These are phyloP conservation scores for Leccinum boreale DNA, from an alignment of 768 basidiomycete species.

Conservation along the genomic window DNA sequence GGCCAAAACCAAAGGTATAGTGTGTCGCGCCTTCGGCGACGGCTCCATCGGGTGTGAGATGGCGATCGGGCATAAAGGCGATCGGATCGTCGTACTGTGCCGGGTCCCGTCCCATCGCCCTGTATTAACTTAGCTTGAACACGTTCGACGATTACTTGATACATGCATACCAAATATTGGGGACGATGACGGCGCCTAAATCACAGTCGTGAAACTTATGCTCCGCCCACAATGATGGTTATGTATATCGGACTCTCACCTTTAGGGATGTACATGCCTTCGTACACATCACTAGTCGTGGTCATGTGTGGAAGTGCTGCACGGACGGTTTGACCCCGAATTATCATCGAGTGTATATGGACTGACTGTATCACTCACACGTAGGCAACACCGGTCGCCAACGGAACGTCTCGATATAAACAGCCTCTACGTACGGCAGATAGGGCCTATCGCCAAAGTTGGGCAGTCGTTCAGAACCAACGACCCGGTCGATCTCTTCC, in stretches of 20 bases:
- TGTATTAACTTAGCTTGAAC: slow-evolving; percentile 15
- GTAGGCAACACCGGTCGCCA: slow-evolving; percentile 30
- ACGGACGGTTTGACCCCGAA: neutral
- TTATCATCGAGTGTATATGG: too few relatives aligned
- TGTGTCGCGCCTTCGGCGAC: slow-evolving; percentile 3
- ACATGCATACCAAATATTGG: slow-evolving; percentile 23
- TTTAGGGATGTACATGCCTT: slow-evolving; percentile 31
- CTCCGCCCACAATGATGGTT: neutral
- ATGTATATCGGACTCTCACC: slow-evolving; percentile 9
- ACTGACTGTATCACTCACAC: slow-evolving; percentile 19
- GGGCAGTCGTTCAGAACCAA: slow-evolving; percentile 32
- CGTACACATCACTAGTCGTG: slow-evolving; percentile 21
- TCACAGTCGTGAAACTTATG: neutral
- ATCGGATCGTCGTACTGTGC: slow-evolving; percentile 49
- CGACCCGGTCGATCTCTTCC: slow-evolving; percentile 30
- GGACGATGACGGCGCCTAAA: slow-evolving; percentile 19
- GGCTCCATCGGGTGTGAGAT: slow-evolving; percentile 31
- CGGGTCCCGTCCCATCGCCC: slow-evolving; percentile 51
- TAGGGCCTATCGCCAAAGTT: slow-evolving; percentile 21
- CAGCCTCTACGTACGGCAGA: slow-evolving; percentile 33
- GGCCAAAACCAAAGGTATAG: slow-evolving; percentile 24
- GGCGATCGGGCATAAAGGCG: slow-evolving; percentile 54
- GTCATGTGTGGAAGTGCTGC: slow-evolving; percentile 26
- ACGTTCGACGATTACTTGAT: neutral
- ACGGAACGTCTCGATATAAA: slow-evolving; percentile 30